Base-by-base conservation (phyloP, 2,329 filamentous ascomycete genomes). In the Paecilomyces sp. region DNA sequence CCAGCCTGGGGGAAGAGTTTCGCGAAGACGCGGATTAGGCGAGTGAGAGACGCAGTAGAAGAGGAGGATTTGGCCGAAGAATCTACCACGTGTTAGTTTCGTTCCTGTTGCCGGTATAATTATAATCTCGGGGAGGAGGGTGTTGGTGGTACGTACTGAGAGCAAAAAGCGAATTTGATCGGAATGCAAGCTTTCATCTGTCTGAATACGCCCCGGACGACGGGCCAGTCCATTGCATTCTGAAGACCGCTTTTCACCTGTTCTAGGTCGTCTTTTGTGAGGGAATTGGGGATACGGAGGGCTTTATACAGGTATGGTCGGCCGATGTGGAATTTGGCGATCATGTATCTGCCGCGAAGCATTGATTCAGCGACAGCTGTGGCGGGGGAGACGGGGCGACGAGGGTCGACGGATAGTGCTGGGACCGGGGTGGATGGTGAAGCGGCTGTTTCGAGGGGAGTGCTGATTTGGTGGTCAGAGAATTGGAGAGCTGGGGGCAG, bases 401-500 rank as follows among this genome's bases (percentile, higher is more conserved):
- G 63, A 13, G 61, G 55, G 50, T 62, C 55, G 36, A 64, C 62
- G 41, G 64, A 51, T 3, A 62, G 61, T 15, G 57, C 58, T 7
- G 70, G 66, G 1, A 66, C 65, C 22, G 64, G 59, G 15, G 67
- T 60, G 25, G 41, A 47, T 47, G 63, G 51, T 55, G 70, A 64
- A 9, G 65, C 56, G 33, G 66, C 57, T 1, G 65, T 62, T 50
- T 56, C 58, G 15, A 47, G 15, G 25, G 66, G 65, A 7, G 68
- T 65, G 47, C 70, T 63, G 52, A 58, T 33, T 61, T 57, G 57
- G 8, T 68, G 64, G 54, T 79, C 75, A 13, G 72, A 67, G 62
- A 81, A 82, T 59, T 81, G 78, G 18, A 82, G 74, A 7, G 76
- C 70, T 15, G 74, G 62, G 9, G 82, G 81, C 13, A 83, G 77